Evolutionary conservation across 768 basidiomycete species (phyloP).

Genomic region (Termitomyces heimii): DNA sequence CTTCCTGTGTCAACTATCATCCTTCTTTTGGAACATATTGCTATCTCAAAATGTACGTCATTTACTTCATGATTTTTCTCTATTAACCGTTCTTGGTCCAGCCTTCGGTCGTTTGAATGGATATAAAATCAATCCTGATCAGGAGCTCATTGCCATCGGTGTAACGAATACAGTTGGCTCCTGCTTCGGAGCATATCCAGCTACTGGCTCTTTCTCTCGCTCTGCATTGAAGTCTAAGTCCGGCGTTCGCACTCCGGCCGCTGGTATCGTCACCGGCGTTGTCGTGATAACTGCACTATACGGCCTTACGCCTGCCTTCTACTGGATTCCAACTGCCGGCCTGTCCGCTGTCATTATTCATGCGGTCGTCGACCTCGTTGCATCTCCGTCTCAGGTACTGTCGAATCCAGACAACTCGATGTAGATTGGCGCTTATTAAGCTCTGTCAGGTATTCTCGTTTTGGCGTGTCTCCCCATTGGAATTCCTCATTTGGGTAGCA

Average conservation of each 20-base stretch:
- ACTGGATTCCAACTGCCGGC: constrained; percentile 76
- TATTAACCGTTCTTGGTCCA: constrained; percentile 20
- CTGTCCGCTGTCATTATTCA: constrained; percentile 96
- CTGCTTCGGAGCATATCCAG: constrained; percentile 88
- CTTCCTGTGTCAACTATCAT: constrained; percentile 86
- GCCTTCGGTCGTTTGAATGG: constrained; percentile 93
- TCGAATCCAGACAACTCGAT: not conserved
- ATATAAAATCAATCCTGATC: constrained; percentile 92
- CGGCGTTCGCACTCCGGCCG: constrained; percentile 93
- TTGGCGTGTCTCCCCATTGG: constrained; percentile 93
- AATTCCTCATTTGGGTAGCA: constrained; percentile 84
- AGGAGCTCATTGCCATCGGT: constrained; percentile 96
- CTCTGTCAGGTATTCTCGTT: constrained; percentile 64
- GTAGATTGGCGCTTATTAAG: not conserved
- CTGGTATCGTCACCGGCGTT: constrained; percentile 78
- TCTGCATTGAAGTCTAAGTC: constrained; percentile 94
- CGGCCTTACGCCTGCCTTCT: constrained; percentile 90
- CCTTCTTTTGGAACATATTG: constrained; percentile 91
- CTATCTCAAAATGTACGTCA: constrained; percentile 80
- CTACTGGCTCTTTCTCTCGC: constrained; percentile 98
- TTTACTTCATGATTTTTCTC: not conserved
- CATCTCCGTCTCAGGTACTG: constrained; percentile 60
- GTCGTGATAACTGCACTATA: constrained; percentile 94
- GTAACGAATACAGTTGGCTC: constrained; percentile 91
- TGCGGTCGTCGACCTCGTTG: constrained; percentile 84